A percentile compares a stretch with the other conserved stretches of the same genome.
phyloP scores from a whole-genome alignment of 2,329 filamentous ascomycete genomes.

The Fusarium buxicola region DNA sequence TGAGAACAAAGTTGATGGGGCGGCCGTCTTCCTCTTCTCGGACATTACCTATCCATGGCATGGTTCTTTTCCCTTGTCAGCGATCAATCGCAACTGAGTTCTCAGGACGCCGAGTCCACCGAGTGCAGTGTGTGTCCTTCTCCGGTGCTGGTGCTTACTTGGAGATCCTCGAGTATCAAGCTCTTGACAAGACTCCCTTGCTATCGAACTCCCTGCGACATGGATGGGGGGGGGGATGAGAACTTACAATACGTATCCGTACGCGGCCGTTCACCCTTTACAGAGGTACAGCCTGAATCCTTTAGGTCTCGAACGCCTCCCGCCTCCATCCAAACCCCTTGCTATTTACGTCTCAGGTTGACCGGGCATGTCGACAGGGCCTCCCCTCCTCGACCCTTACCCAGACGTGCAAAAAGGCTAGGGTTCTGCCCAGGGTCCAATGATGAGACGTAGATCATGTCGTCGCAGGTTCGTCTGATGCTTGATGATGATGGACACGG shows the following conservation, averaged over 20 bases:
- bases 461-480: slow-evolving; percentile 45
- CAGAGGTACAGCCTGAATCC: slow-evolving; percentile 11
- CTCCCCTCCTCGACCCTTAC: slow-evolving; percentile 6
- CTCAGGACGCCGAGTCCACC: background rate
- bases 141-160: slow-evolving; percentile 11
- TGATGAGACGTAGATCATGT: slow-evolving; percentile 37
- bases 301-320: slow-evolving; percentile 14
- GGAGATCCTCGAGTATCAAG: slow-evolving; percentile 3
- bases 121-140: slow-evolving; percentile 17
- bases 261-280: too few species aligned
- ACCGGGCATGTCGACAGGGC: slow-evolving; percentile 29
- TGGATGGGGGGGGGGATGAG: slow-evolving; percentile 32
- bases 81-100: slow-evolving; percentile 8
- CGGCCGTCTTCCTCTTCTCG: slow-evolving; percentile 19
- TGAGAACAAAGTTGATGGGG: slow-evolving; percentile 2
- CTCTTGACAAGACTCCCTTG: background rate
- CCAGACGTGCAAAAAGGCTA: slow-evolving; percentile 19
- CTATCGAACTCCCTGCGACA: slow-evolving; percentile 26
- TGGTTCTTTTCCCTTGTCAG: slow-evolving; percentile 5
- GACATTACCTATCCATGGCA: slow-evolving; percentile 18
- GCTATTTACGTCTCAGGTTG: slow-evolving; percentile 43
- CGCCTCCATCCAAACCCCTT: slow-evolving; percentile 33
- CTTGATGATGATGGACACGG: slow-evolving; percentile 39
- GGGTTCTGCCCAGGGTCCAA: slow-evolving; percentile 27
- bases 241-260: slow-evolving; percentile 42